These are phyloP conservation scores for Thalassiosira allenii DNA, from an alignment of 352 stramenopile species.

Conservation along the genomic window DNA sequence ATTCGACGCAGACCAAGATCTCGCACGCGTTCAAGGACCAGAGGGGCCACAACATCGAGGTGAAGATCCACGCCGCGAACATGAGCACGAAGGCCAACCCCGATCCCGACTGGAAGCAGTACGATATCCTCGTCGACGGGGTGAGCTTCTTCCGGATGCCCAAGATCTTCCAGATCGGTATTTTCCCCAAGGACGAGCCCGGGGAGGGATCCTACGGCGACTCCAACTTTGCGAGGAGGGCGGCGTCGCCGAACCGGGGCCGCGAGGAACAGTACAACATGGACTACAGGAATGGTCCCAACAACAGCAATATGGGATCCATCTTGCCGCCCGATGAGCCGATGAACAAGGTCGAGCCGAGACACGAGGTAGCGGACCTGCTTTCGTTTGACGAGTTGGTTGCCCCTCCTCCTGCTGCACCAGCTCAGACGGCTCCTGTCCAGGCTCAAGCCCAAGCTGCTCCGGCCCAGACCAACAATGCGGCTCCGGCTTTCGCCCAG, in stretches of 20 bases:
- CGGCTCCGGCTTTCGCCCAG: neutral
- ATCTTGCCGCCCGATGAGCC: neutral
- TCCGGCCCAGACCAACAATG: neutral
- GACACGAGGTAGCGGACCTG: constrained; percentile 35
- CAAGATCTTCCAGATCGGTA: constrained; percentile 81
- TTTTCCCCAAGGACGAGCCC: constrained; percentile 16
- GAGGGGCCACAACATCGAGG: constrained; percentile 84
- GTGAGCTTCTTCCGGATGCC: constrained; percentile 83
- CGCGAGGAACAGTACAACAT: too few species aligned
- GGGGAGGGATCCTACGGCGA: neutral
- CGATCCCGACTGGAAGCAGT: constrained; percentile 80
- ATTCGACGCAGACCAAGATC: constrained; percentile 66
- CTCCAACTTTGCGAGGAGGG: too few species aligned
- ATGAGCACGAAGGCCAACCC: constrained; percentile 42
- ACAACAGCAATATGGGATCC: neutral
- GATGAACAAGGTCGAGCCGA: neutral
- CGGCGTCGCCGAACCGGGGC: too few species aligned
- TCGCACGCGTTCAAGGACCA: constrained; percentile 81
- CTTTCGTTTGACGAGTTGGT: constrained; percentile 51
- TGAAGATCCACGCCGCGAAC: constrained; percentile 72
- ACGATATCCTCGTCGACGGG: constrained; percentile 86
- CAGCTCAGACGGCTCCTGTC: neutral
- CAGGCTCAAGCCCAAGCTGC: neutral
- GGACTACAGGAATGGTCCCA: too few species aligned
- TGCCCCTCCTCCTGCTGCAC: neutral